Evolutionary conservation across 495 filamentous ascomycete species (phyloP).

Genomic region (Cetradonia linearis): DNA sequence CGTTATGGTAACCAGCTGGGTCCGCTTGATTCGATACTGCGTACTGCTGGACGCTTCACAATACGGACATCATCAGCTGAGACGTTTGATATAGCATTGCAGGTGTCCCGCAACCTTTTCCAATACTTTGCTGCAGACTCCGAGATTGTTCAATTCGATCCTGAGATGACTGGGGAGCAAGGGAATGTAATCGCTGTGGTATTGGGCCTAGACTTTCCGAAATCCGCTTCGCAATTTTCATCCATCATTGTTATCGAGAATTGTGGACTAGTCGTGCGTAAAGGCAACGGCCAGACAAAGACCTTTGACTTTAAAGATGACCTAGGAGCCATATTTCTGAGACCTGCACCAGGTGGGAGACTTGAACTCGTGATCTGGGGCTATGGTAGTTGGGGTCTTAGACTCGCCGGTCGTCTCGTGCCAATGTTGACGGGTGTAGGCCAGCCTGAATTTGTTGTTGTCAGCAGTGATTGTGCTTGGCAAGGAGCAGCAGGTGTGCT

Average conservation of each 20-base stretch:
- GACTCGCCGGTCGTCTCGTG: slow-evolving; percentile 45
- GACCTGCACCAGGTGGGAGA: slow-evolving; percentile 35
- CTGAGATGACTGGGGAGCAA: neutral
- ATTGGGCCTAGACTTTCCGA: slow-evolving; percentile 21
- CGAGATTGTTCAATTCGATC: slow-evolving; percentile 27
- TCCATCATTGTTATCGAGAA: slow-evolving; percentile 12
- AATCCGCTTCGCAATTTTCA: neutral
- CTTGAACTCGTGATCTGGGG: slow-evolving; percentile 51
- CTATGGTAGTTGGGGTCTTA: slow-evolving; percentile 34
- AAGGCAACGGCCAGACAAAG: slow-evolving; percentile 17
- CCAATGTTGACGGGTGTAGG: slow-evolving; percentile 49
- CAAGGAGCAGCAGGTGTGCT: slow-evolving; percentile 43
- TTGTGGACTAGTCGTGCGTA: slow-evolving; percentile 23
- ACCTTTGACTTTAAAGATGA: slow-evolving; percentile 28
- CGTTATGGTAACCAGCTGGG: slow-evolving; percentile 34
- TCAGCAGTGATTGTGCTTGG: slow-evolving; percentile 38
- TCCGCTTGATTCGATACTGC: slow-evolving; percentile 42
- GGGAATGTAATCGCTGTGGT: slow-evolving; percentile 33
- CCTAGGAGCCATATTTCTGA: slow-evolving; percentile 41
- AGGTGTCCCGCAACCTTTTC: slow-evolving; percentile 48
- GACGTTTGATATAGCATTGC: slow-evolving; percentile 34
- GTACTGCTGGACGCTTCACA: slow-evolving; percentile 35
- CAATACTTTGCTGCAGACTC: slow-evolving; percentile 51
- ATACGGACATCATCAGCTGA: slow-evolving; percentile 31
- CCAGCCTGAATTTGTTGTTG: slow-evolving; percentile 46